phyloP scores from a whole-genome alignment of 2,329 filamentous ascomycete species.

The Colletotrichum tanaceti region DNA sequence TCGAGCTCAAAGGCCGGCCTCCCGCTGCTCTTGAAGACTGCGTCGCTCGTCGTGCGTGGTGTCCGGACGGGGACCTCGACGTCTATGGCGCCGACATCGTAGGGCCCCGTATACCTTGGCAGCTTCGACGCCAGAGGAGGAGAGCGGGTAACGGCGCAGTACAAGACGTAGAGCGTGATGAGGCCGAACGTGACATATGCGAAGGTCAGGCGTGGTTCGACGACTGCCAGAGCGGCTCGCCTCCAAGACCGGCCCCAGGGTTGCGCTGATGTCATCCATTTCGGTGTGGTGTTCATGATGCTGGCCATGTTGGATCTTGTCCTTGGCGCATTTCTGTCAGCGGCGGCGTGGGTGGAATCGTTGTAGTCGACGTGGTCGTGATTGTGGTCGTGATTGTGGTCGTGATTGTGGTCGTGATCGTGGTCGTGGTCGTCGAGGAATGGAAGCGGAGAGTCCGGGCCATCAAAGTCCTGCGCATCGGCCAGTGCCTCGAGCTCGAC shows the following conservation, averaged over 20 bases:
- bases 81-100: slow-evolving; percentile 60
- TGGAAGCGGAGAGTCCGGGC: slow-evolving; percentile 30
- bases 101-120: slow-evolving; percentile 57
- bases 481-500: slow-evolving; percentile 26
- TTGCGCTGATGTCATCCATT: slow-evolving; percentile 28
- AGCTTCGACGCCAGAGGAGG: slow-evolving; percentile 59
- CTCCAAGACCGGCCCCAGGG: slow-evolving; percentile 1
- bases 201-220: slow-evolving; percentile 50
- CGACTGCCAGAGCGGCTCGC: not conserved
- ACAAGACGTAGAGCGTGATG: slow-evolving; percentile 51
- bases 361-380: too few relatives aligned
- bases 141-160: slow-evolving; percentile 53
- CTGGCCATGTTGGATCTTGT: not conserved
- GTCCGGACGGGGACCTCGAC: slow-evolving; percentile 57
- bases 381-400: too few relatives aligned
- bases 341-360: too few relatives aligned
- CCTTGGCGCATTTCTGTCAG: not conserved
- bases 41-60: slow-evolving; percentile 48
- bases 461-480: slow-evolving; percentile 3
- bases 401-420: too few relatives aligned
- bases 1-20: slow-evolving; percentile 58
- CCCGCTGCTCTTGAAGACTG: slow-evolving; percentile 49
- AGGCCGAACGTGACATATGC: slow-evolving; percentile 50
- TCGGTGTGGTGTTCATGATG: slow-evolving; percentile 7
- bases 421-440: not conserved